Evolutionary conservation across 1,284 basidiomycete genomes (phyloP), one percentile per base, ranked within the genome.

Genomic region (Entoloma clypeatum): DNA sequence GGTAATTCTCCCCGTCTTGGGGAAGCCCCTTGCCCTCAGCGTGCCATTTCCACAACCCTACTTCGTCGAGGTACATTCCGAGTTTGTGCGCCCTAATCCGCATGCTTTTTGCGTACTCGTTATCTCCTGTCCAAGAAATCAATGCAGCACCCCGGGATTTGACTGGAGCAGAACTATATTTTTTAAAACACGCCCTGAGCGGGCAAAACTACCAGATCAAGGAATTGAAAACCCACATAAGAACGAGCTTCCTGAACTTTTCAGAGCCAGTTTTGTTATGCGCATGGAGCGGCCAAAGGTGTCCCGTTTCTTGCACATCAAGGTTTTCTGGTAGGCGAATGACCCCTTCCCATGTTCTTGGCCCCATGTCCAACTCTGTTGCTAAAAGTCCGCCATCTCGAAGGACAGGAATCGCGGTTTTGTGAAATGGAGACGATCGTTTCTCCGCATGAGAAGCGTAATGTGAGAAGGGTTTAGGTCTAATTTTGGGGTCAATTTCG

Each of bases 1-100:
- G 26, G 7, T 48, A 32, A 10, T 7, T 14, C 17, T 17, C 4
- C n/a, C 11, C 23, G 19, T 29, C 25, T 7, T 5, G 6, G 9
- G 13, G 13, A 8, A 14, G 26, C 17, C 2, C 9, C 24, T 11
- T 43, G 26, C 26, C 17, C 8, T 36, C 34, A 11, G 50, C 28
- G 21, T 53, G 61, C 74, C 74, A 77, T 43, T 56, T 63, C 79
- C 79, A 81, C 4, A 82, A 53, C 6, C 80, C 80, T 48, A 67
- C 71, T 45, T 78, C 75, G 51, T 79, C 73, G 36, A 82, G 63
- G 16, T 67, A 59, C 50, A 77, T 51, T 6, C 69, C 72, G 11
- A 67, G 48, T 32, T 57, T 62, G 5, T 56, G 40, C 0, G 79
- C 79, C 35, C 61, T 60, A n/a, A 48, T 53, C 28, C 61, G 61